phyloP scores from a whole-genome alignment of 192 early-diverging fungal genomes.

The Chytriomyces sp. region DNA sequence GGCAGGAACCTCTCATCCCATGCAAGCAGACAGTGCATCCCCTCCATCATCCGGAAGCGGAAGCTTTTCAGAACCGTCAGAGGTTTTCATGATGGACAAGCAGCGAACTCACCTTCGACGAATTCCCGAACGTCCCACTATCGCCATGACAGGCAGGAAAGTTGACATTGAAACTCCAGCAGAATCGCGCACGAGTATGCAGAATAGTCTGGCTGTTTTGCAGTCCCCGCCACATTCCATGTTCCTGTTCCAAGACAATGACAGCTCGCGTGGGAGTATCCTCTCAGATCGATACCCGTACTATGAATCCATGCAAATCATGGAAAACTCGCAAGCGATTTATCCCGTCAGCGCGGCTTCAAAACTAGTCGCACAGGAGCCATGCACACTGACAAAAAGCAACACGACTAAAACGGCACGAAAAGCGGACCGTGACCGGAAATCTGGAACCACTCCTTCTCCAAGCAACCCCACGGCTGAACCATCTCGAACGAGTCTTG shows the following conservation, averaged over 20 bases:
- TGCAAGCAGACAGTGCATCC: not conserved
- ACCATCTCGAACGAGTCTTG: not conserved
- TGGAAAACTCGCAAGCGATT: no score
- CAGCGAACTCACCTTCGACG: not conserved
- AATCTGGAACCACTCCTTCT: no score
- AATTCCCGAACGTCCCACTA: conserved; percentile 22
- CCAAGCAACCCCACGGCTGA: no score
- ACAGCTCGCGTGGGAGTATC: no score
- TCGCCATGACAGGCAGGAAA: conserved; percentile 9
- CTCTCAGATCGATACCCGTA: no score
- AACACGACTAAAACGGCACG: no score
- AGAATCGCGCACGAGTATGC: conserved; percentile 2
- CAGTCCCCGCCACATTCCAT: not conserved
- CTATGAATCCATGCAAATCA: no score
- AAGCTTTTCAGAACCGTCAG: not conserved
- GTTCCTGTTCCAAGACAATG: not conserved
- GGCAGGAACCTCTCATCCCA: not conserved
- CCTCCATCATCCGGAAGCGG: not conserved
- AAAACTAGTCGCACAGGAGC: no score
- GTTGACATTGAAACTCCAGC: conserved; percentile 26
- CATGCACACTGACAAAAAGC: no score
- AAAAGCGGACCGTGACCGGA: no score
- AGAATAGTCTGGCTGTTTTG: conserved; percentile 20
- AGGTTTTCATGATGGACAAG: not conserved
- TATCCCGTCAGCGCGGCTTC: no score